Evolutionary conservation across 208 protist species (phyloP).

Genomic region (Tritrichomonas foetus): DNA sequence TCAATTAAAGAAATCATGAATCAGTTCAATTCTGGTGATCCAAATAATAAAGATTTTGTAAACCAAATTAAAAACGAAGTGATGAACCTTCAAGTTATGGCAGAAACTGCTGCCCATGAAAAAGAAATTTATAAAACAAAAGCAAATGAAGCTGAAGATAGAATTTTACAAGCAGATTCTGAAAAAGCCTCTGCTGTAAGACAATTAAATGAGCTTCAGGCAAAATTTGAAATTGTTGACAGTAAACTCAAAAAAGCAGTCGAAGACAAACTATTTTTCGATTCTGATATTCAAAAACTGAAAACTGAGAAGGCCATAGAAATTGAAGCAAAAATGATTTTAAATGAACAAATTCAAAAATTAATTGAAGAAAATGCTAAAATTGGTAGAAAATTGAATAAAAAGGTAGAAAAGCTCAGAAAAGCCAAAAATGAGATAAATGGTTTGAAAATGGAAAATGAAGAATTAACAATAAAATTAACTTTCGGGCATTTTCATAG

Average conservation of each 20-base stretch:
- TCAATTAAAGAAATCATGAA: not conserved
- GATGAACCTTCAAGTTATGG: not conserved
- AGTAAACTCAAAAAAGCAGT: not conserved
- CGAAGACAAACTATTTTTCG: not conserved
- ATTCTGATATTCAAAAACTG: not conserved
- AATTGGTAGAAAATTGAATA: not conserved
- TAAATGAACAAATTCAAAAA: not conserved
- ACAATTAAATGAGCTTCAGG: not conserved
- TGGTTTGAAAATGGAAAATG: not conserved
- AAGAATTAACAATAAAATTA: not conserved
- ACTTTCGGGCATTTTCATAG: not conserved
- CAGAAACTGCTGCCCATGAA: not conserved
- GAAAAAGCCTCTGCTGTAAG: not conserved
- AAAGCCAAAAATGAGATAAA: not conserved
- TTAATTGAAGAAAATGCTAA: not conserved
- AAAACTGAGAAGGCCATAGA: not conserved
- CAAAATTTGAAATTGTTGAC: not conserved
- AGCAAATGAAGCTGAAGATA: not conserved
- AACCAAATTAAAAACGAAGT: not conserved
- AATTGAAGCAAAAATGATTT: not conserved
- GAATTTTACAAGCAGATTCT: not conserved
- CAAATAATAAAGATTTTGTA: not conserved
- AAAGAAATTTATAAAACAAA: not conserved
- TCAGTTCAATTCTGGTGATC: not conserved
- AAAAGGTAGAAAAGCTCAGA: not conserved